Conservation (phyloP, 148 eudicot genomes). For the Arctostaphylos glauca region DNA sequence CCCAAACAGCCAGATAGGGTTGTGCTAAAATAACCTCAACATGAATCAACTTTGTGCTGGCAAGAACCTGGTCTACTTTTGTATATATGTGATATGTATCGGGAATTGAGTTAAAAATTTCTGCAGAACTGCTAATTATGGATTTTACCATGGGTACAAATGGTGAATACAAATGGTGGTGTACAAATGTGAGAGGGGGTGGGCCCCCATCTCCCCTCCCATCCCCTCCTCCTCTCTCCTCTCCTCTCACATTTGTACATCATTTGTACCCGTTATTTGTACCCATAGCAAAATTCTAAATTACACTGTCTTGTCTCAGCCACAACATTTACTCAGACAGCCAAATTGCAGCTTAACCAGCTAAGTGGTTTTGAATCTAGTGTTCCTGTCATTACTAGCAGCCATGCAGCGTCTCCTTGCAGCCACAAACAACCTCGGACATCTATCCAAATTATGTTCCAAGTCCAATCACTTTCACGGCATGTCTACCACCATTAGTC, state of each 20-base stretch:
- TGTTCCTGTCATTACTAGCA: slow-evolving; percentile 7
- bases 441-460: not conserved
- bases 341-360: not conserved
- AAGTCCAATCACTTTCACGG: not conserved
- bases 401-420: not conserved
- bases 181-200: too few species aligned
- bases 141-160: too few species aligned
- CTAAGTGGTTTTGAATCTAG: not conserved
- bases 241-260: too few species aligned
- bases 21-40: not conserved
- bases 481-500: not conserved
- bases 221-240: too few species aligned
- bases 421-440: not conserved
- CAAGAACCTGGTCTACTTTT: not conserved
- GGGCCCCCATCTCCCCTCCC: too few species aligned
- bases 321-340: not conserved
- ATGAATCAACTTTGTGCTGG: not conserved
- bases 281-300: too few species aligned
- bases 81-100: not conserved
- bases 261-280: too few species aligned
- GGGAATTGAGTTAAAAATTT: not conserved
- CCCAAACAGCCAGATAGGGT: not conserved
- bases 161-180: too few species aligned
- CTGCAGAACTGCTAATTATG: not conserved
- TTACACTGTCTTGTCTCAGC: not conserved